These are phyloP conservation scores for Cladophialophora chaetospira DNA, from an alignment of 2,329 filamentous ascomycete genomes.

Conservation along the genomic window DNA sequence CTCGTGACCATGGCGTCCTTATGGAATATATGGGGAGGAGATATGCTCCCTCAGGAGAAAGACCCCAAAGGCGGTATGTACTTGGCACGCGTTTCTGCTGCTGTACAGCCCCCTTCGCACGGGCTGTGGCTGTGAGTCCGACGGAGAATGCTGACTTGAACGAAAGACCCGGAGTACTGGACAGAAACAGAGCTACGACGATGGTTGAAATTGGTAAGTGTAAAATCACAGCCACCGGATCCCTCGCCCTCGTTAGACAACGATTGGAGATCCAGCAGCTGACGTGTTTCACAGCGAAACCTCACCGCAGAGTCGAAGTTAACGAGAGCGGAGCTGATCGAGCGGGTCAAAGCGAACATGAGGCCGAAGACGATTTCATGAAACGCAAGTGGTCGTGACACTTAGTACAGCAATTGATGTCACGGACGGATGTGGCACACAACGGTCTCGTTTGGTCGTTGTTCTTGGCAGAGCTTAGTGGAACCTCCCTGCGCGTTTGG, in stretches of 20 bases:
- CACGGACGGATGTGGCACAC: too few relatives aligned
- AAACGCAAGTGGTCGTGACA: too few relatives aligned
- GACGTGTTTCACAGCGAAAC: slow-evolving; percentile 65
- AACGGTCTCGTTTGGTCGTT: too few relatives aligned
- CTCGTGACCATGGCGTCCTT: slow-evolving; percentile 78
- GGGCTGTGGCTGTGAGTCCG: background rate
- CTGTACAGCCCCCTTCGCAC: too few relatives aligned
- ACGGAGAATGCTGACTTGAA: slow-evolving; percentile 14
- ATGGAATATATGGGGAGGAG: slow-evolving; percentile 82
- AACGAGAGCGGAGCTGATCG: slow-evolving; percentile 65
- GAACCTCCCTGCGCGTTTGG: too few relatives aligned
- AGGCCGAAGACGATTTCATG: slow-evolving; percentile 10
- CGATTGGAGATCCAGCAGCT: too few relatives aligned
- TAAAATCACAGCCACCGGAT: too few relatives aligned
- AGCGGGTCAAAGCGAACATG: slow-evolving; percentile 70
- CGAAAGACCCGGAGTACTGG: slow-evolving; percentile 68
- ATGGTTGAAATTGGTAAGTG: slow-evolving; percentile 80
- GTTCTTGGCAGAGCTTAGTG: too few relatives aligned
- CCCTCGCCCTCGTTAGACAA: too few relatives aligned
- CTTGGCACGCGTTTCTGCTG: too few relatives aligned
- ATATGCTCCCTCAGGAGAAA: slow-evolving; percentile 72
- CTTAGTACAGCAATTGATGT: background rate
- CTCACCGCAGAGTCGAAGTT: slow-evolving; percentile 62
- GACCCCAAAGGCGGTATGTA: slow-evolving; percentile 79
- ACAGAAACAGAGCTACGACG: slow-evolving; percentile 74